These are phyloP conservation scores for Trichoderma lentiforme DNA, from an alignment of 2,329 filamentous ascomycete species.

Conservation along the genomic window DNA sequence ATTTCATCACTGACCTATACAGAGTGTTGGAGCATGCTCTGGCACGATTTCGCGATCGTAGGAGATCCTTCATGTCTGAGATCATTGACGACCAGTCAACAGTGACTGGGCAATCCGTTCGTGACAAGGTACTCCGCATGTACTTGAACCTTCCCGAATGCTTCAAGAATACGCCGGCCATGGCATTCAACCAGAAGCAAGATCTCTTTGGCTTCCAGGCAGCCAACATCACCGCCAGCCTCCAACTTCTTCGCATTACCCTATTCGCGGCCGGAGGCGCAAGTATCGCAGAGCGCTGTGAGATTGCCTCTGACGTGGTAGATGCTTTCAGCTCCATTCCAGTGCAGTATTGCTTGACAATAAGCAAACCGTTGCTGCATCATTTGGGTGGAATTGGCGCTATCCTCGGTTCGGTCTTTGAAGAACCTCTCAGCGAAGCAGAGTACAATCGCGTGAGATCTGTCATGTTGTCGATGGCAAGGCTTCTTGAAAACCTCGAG, in stretches of 20 bases:
- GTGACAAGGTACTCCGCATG: constrained; percentile 25
- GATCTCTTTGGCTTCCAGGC: constrained; percentile 36
- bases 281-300: constrained; percentile 30
- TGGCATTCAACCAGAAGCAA: constrained; percentile 26
- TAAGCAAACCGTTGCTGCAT: constrained; percentile 34
- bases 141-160: constrained; percentile 29
- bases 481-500: constrained; percentile 30
- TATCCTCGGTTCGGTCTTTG: constrained; percentile 35
- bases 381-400: constrained; percentile 34
- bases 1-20: constrained; percentile 56
- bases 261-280: constrained; percentile 28
- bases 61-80: constrained; percentile 22
- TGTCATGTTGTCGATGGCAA: constrained; percentile 32
- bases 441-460: constrained; percentile 28
- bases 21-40: constrained; percentile 52
- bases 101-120: constrained; percentile 22
- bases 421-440: constrained; percentile 29
- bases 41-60: constrained; percentile 25
- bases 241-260: constrained; percentile 34
- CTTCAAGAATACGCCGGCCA: constrained; percentile 28
- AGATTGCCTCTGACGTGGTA: constrained; percentile 31
- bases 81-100: constrained; percentile 23
- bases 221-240: constrained; percentile 35
- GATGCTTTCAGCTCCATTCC: constrained; percentile 26
- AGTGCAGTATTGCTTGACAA: constrained; percentile 24